Conservation (phyloP, 371 early-diverging fungal genomes). For the Mucor indicus region DNA sequence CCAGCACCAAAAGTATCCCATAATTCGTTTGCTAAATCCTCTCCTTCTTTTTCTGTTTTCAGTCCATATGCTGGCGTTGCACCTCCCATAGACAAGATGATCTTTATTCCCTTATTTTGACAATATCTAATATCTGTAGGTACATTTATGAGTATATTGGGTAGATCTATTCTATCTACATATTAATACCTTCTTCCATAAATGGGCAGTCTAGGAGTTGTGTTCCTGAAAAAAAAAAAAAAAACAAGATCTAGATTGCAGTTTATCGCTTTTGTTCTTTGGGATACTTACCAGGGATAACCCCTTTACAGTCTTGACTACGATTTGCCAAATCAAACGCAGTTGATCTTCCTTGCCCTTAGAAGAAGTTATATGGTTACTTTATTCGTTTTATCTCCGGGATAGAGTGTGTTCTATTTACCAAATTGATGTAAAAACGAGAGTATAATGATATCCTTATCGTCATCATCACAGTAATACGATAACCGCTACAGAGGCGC, state of each 20-base stretch:
- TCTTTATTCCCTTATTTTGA: constrained; percentile 47
- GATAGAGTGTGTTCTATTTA: constrained; percentile 13
- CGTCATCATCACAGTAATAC: constrained; percentile 53
- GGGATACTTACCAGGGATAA: constrained; percentile 21
- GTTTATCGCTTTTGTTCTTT: too few relatives aligned
- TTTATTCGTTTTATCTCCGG: constrained; percentile 7
- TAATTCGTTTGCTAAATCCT: constrained; percentile 52
- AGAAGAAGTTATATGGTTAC: neutral
- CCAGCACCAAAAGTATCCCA: constrained; percentile 66
- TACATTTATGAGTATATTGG: too few relatives aligned
- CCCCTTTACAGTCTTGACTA: constrained; percentile 17
- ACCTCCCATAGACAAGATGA: constrained; percentile 61
- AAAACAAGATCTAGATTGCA: neutral
- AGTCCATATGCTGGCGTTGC: constrained; percentile 62
- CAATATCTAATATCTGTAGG: constrained; percentile 51
- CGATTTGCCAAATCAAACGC: constrained; percentile 19
- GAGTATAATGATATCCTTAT: constrained; percentile 54
- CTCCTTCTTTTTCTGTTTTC: constrained; percentile 38
- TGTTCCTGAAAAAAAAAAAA: constrained; percentile 40
- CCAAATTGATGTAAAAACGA: constrained; percentile 61
- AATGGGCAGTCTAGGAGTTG: constrained; percentile 58
- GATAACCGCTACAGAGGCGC: constrained; percentile 31
- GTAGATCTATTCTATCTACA: too few relatives aligned
- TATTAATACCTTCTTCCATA: constrained; percentile 37
- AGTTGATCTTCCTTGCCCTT: constrained; percentile 18